phyloP scores from a whole-genome alignment of 768 basidiomycete species.

The Tephrocybe sp. region DNA sequence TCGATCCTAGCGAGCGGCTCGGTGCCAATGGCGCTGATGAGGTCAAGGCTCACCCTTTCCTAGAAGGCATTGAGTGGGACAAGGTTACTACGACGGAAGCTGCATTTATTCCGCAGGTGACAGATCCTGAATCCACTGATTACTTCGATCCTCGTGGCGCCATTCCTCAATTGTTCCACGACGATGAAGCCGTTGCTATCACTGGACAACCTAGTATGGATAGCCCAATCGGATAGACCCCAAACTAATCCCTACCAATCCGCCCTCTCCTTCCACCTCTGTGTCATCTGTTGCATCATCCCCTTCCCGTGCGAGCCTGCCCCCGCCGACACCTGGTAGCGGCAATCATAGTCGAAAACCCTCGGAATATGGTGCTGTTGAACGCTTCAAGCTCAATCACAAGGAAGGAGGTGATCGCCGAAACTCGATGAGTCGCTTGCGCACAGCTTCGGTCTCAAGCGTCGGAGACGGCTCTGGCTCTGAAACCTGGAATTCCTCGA shows the following conservation, averaged over 20 bases:
- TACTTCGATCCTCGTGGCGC: slow-evolving; percentile 98
- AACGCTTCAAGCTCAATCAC: slow-evolving; percentile 83
- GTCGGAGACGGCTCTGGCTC: slow-evolving; percentile 76
- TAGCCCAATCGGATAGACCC: slow-evolving; percentile 51
- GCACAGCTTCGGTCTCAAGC: slow-evolving; percentile 84
- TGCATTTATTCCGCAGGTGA: slow-evolving; percentile 91
- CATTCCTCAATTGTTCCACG: slow-evolving; percentile 85
- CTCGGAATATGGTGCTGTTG: slow-evolving; percentile 84
- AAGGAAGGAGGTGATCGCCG: slow-evolving; percentile 76
- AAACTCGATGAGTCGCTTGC: slow-evolving; percentile 79
- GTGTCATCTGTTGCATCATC: slow-evolving; percentile 90
- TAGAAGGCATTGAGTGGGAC: slow-evolving; percentile 90
- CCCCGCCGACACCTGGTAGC: slow-evolving; percentile 70
- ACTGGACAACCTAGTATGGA: slow-evolving; percentile 50
- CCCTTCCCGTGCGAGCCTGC: slow-evolving; percentile 71
- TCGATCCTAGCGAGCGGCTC: slow-evolving; percentile 75
- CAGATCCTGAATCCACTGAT: slow-evolving; percentile 98
- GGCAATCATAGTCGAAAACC: slow-evolving; percentile 75
- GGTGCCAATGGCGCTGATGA: slow-evolving; percentile 88
- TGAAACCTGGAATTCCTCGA: slow-evolving; percentile 65
- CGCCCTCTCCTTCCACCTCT: slow-evolving; percentile 89
- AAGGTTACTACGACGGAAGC: slow-evolving; percentile 86
- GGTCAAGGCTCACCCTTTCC: slow-evolving; percentile 90
- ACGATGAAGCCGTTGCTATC: slow-evolving; percentile 69
- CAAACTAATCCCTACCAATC: slow-evolving; percentile 63